Percentiles rank a stretch among this genome's conserved stretches.
phyloP scores from a whole-genome alignment of 768 basidiomycete species.

The Pulveroboletus frians region DNA sequence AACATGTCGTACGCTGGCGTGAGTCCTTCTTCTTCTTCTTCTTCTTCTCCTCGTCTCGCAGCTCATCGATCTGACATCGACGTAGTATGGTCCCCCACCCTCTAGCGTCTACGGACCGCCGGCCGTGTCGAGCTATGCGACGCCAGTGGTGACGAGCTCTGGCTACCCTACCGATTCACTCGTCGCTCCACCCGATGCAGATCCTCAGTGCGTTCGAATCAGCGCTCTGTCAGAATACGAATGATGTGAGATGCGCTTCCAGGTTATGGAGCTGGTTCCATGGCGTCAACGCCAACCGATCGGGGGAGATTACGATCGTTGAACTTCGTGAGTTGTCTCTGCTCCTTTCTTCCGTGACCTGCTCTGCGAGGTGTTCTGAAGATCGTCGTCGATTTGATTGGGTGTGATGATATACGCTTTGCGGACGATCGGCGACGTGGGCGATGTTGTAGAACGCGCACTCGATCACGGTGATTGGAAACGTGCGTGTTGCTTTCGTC shows the following conservation, averaged over 20 bases:
- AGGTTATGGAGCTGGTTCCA: constrained; percentile 75
- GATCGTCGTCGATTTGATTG: not conserved
- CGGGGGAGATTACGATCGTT: constrained; percentile 55
- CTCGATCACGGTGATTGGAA: constrained; percentile 68
- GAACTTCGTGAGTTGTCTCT: constrained; percentile 57
- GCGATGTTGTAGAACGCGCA: constrained; percentile 26
- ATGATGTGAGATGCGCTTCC: not conserved
- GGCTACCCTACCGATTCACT: not conserved
- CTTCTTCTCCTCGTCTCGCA: not conserved
- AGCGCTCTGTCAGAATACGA: not conserved
- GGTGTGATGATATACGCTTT: not conserved
- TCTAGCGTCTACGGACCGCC: constrained; percentile 5
- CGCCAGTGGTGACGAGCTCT: not conserved
- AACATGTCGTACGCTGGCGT: constrained; percentile 20
- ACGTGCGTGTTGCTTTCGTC: constrained; percentile 41
- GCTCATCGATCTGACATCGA: not conserved
- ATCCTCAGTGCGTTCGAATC: constrained; percentile 58
- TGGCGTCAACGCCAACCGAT: constrained; percentile 64
- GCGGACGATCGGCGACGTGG: not conserved
- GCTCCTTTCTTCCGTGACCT: not conserved
- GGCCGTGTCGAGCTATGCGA: not conserved
- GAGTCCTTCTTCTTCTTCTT: not conserved
- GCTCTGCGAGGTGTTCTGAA: not conserved
- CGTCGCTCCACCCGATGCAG: constrained; percentile 47
- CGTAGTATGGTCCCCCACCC: constrained; percentile 9